Evolutionary conservation across 2,329 filamentous ascomycete species (phyloP).

Genomic region (Capronia coronata): DNA sequence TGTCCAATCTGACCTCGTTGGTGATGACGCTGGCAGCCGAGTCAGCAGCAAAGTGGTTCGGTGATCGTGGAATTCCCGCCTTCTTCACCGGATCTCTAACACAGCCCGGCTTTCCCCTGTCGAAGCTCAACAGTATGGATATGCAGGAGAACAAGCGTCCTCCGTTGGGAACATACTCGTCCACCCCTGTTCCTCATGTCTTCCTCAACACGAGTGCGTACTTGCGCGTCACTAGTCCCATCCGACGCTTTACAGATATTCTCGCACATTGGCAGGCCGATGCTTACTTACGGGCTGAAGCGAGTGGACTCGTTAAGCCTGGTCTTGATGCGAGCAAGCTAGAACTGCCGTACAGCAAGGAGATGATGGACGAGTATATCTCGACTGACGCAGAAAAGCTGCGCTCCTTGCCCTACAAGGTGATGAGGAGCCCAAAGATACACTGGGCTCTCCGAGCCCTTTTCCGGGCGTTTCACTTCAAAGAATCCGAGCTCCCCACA

Average conservation of each 20-base stretch:
- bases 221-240: constrained; percentile 54
- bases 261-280: constrained; percentile 60
- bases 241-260: constrained; percentile 56
- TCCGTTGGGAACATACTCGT: constrained; percentile 32
- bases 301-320: constrained; percentile 33
- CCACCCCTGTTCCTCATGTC: constrained; percentile 46
- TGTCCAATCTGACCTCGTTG: constrained; percentile 40
- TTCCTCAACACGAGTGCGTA: constrained; percentile 50
- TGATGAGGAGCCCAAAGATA: constrained; percentile 27
- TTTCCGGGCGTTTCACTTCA: constrained; percentile 53
- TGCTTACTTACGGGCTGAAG: constrained; percentile 53
- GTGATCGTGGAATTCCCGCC: constrained; percentile 46
- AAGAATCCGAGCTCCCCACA: constrained; percentile 46
- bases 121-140: constrained; percentile 35
- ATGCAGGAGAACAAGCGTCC: constrained; percentile 2
- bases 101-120: constrained; percentile 32
- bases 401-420: constrained; percentile 14
- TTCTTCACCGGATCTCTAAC: constrained; percentile 42
- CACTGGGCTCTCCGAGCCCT: constrained; percentile 50
- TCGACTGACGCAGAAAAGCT: constrained; percentile 36
- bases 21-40: constrained; percentile 53
- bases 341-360: constrained; percentile 46
- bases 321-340: constrained; percentile 4
- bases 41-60: constrained; percentile 47
- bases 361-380: constrained; percentile 46